phyloP scores from a whole-genome alignment of 352 stramenopile genomes.

The Phytopythium vexans region DNA sequence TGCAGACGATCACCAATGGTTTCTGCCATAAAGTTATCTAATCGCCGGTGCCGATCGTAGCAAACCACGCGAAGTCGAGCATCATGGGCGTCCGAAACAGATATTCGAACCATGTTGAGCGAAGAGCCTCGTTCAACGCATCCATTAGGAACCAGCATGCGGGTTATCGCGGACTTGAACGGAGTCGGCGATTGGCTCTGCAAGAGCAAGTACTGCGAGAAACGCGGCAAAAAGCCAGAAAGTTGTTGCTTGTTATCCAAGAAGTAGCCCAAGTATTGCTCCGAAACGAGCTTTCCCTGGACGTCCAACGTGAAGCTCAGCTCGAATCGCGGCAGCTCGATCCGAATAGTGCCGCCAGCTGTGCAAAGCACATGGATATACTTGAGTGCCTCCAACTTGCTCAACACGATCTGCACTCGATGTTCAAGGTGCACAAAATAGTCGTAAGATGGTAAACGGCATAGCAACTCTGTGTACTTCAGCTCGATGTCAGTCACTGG shows the following conservation, averaged over 20 bases:
- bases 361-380: constrained; percentile 33
- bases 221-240: constrained; percentile 30
- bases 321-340: constrained; percentile 40
- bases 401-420: constrained; percentile 11
- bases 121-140: constrained; percentile 7
- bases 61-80: constrained; percentile 13
- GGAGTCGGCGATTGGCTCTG: constrained; percentile 1
- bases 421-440: constrained; percentile 16
- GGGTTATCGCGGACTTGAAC: constrained; percentile 9
- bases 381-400: constrained; percentile 37
- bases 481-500: constrained; percentile 19
- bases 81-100: constrained; percentile 8
- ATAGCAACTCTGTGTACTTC: constrained; percentile 10
- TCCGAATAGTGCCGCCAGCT: constrained; percentile 12
- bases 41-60: constrained; percentile 30
- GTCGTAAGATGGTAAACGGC: constrained; percentile 14
- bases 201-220: constrained; percentile 36
- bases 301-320: constrained; percentile 29
- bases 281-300: constrained; percentile 17
- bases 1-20: constrained; percentile 35
- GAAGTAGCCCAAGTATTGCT: constrained; percentile 36
- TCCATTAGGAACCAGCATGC: constrained; percentile 36
- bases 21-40: constrained; percentile 28
- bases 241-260: constrained; percentile 36
- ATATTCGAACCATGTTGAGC: too few relatives aligned